Evolutionary conservation across 2,329 filamentous ascomycete species (phyloP).

Genomic region (Fusarium duplospermum): DNA sequence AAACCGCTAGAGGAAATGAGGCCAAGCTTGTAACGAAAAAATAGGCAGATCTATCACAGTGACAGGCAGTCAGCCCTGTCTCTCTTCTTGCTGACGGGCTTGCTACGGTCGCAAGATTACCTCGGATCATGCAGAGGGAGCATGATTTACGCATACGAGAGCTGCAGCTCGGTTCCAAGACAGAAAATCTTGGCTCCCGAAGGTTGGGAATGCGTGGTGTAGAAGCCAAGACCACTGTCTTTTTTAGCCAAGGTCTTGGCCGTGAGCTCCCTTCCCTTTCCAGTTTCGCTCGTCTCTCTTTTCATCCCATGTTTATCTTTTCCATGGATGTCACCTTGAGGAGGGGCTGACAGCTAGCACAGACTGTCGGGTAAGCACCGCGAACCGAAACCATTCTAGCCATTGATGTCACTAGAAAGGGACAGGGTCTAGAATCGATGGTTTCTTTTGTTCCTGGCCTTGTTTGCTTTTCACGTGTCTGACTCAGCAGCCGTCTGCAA

Average conservation of each 20-base stretch:
- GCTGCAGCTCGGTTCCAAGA: slow-evolving; percentile 7
- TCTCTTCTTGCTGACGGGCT: slow-evolving; percentile 19
- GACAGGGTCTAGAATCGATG: neutral
- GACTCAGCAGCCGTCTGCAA: slow-evolving; percentile 2
- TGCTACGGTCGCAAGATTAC: slow-evolving; percentile 8
- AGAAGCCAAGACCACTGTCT: neutral
- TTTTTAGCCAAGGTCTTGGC: slow-evolving; percentile 8
- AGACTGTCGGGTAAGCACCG: neutral
- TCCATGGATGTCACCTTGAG: neutral
- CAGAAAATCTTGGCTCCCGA: neutral
- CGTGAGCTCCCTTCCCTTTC: neutral
- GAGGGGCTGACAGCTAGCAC: neutral
- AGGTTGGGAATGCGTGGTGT: neutral
- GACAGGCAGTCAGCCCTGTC: neutral
- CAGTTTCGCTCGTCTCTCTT: neutral
- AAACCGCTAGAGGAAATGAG: neutral
- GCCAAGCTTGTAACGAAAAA: neutral
- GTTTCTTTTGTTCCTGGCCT: neutral
- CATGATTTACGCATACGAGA: slow-evolving; percentile 16
- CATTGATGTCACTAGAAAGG: neutral
- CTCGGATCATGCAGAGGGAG: slow-evolving; percentile 7
- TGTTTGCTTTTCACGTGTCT: slow-evolving; percentile 20
- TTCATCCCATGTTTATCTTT: neutral
- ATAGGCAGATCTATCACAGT: neutral
- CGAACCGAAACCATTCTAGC: neutral